These are phyloP conservation scores for Diaporthe sp. DNA, from an alignment of 2,329 filamentous ascomycete genomes.

Conservation along the genomic window DNA sequence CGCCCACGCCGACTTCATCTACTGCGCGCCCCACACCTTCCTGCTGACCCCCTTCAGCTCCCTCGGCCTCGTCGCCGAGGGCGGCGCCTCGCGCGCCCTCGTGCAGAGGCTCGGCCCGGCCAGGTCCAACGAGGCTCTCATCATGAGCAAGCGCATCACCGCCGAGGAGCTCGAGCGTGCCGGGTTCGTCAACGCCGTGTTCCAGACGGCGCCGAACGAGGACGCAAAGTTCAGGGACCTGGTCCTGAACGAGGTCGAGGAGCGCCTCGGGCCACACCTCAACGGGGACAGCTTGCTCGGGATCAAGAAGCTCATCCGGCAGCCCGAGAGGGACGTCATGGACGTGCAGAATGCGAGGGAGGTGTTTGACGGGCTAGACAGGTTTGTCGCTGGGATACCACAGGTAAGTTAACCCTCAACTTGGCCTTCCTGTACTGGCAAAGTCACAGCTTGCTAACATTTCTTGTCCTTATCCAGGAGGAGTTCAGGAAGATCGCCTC, in stretches of 20 bases:
- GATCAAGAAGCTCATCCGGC: conserved; percentile 87
- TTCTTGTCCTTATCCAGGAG: conserved; percentile 52
- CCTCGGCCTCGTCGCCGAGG: conserved; percentile 91
- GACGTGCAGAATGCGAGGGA: conserved; percentile 86
- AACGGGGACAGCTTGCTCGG: conserved; percentile 82
- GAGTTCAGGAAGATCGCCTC: conserved; percentile 89
- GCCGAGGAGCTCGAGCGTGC: conserved; percentile 79
- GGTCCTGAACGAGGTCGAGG: conserved; percentile 85
- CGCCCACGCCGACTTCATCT: conserved; percentile 92
- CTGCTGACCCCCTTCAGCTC: conserved; percentile 93
- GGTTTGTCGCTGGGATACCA: conserved; percentile 84
- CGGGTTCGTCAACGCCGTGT: conserved; percentile 90
- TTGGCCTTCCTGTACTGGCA: neutral
- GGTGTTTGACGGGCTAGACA: conserved; percentile 86
- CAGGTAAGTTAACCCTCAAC: conserved; percentile 60
- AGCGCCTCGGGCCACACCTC: conserved; percentile 84
- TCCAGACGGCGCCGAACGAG: conserved; percentile 71
- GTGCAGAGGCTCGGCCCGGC: conserved; percentile 83
- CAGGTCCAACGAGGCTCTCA: conserved; percentile 91
- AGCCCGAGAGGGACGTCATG: conserved; percentile 78
- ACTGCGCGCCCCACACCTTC: conserved; percentile 84
- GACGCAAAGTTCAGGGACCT: conserved; percentile 77
- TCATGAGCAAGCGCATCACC: conserved; percentile 86
- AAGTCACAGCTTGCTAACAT: neutral
- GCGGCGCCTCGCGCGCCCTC: conserved; percentile 83